Conservation (phyloP, 306 rosid species). For the Rosa lucieae region DNA sequence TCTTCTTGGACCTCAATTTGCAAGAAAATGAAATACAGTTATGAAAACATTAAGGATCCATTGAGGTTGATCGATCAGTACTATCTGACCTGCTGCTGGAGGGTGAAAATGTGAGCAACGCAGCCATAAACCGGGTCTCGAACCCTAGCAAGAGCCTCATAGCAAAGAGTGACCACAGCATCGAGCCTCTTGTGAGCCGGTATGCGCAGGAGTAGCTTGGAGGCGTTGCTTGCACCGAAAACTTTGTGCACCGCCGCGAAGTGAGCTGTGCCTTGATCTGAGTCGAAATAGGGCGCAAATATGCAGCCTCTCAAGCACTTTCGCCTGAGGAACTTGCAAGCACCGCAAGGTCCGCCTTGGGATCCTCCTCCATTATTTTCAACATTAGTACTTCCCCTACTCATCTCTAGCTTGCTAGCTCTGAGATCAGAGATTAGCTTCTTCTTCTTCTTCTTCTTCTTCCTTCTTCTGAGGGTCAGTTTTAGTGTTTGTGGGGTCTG, state of each 20-base stretch:
- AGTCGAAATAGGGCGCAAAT: constrained; percentile 87
- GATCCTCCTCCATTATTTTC: neutral
- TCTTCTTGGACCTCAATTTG: neutral
- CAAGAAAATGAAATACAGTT: neutral
- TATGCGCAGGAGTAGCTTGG: constrained; percentile 67
- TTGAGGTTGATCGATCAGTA: neutral
- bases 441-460: constrained; percentile 19
- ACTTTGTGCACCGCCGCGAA: constrained; percentile 95
- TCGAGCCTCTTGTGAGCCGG: constrained; percentile 68
- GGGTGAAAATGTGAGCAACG: constrained; percentile 72
- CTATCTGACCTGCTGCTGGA: constrained; percentile 77
- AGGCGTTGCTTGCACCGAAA: constrained; percentile 97
- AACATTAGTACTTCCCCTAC: constrained; percentile 26
- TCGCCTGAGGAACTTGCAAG: constrained; percentile 82
- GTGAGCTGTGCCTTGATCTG: constrained; percentile 77
- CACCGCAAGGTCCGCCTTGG: constrained; percentile 82
- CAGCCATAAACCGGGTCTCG: constrained; percentile 93
- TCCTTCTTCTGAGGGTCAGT: constrained; percentile 1
- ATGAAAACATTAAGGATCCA: neutral
- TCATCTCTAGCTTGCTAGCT: constrained; percentile 18
- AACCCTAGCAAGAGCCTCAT: constrained; percentile 77
- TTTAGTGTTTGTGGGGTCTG: constrained; percentile 32
- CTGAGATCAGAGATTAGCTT: constrained; percentile 5
- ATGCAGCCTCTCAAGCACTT: constrained; percentile 85
- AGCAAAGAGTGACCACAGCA: constrained; percentile 78